phyloP scores from a whole-genome alignment of 2,329 filamentous ascomycete genomes.

The Diaporthe amygdali region DNA sequence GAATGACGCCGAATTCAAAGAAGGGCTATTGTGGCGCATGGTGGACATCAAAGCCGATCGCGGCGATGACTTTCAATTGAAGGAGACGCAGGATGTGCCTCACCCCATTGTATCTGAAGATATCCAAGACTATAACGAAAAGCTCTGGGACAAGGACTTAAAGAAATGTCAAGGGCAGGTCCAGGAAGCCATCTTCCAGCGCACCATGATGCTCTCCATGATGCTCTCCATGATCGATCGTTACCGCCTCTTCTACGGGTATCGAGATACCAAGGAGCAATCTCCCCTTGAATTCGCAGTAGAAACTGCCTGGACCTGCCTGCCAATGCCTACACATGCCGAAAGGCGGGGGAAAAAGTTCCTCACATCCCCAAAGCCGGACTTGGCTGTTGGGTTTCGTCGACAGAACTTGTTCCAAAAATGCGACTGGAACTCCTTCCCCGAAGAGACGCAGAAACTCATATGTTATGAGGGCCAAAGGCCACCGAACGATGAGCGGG shows the following conservation, averaged over 20 bases:
- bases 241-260: background rate
- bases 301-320: background rate
- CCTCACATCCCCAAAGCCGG: background rate
- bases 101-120: background rate
- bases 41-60: background rate
- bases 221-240: conserved; percentile 14
- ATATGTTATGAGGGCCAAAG: background rate
- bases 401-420: background rate
- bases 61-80: background rate
- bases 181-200: conserved; percentile 8
- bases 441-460: background rate
- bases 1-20: background rate
- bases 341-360: background rate
- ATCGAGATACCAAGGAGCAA: background rate
- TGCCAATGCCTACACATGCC: conserved; percentile 8
- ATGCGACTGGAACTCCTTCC: background rate
- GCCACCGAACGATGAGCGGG: background rate
- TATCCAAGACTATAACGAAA: background rate
- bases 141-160: background rate
- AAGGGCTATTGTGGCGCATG: background rate
- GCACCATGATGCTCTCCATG: background rate
- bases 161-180: background rate
- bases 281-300: background rate
- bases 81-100: background rate
- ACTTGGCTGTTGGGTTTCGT: conserved; percentile 2